Conservation (phyloP, 257 asterid species). For the Primulina huaijiensis region DNA sequence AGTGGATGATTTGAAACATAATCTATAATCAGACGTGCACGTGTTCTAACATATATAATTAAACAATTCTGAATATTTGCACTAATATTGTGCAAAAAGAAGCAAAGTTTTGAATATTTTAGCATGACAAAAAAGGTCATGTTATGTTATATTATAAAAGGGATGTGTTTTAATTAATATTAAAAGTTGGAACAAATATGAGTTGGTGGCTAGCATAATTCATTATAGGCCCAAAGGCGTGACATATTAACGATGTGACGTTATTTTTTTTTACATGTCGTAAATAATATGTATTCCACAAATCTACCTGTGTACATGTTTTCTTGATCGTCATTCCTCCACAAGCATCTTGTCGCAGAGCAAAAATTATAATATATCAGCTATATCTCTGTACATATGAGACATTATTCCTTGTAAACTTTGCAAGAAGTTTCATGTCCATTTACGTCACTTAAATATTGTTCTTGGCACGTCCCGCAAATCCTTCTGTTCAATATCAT, state of each 20-base stretch:
- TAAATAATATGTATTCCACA: too few species aligned
- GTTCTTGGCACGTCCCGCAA: neutral
- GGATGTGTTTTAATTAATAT: too few species aligned
- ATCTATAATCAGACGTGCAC: neutral
- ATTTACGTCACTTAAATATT: neutral
- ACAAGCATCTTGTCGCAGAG: neutral
- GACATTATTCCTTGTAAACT: too few species aligned
- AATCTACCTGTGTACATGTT: neutral
- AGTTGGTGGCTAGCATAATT: too few species aligned
- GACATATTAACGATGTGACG: neutral
- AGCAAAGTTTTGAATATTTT: neutral
- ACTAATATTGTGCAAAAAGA: too few species aligned
- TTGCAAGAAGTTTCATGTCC: neutral
- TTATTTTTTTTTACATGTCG: too few species aligned
- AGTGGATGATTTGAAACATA: neutral
- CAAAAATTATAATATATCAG: neutral
- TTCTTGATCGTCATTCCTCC: neutral
- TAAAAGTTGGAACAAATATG: too few species aligned
- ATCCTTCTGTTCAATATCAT: neutral
- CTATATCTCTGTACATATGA: neutral
- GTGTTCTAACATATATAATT: too few species aligned
- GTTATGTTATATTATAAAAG: too few species aligned
- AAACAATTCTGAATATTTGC: too few species aligned
- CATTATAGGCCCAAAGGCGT: neutral
- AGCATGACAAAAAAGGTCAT: too few species aligned